Conservation (phyloP, 1,139 yeast genomes). For the Suhomyces bolitotheri region DNA sequence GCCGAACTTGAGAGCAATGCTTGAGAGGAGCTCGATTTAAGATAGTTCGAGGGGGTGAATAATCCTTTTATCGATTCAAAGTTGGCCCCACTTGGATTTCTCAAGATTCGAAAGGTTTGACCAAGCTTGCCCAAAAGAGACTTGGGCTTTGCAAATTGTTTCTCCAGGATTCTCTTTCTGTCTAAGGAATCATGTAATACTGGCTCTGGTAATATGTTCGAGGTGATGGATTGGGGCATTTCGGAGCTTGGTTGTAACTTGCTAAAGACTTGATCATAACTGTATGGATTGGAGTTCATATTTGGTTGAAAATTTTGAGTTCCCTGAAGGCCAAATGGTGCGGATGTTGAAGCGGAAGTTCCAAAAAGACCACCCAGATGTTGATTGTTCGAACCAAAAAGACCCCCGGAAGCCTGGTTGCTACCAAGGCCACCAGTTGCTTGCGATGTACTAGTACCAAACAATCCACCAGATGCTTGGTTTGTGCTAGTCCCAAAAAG, state of each 20-base stretch:
- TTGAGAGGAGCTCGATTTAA: constrained; percentile 16
- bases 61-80: constrained; percentile 25
- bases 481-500: too few relatives aligned
- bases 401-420: constrained; percentile 11
- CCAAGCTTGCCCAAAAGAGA: constrained; percentile 40
- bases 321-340: constrained; percentile 1
- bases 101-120: constrained; percentile 38
- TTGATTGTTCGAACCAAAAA: constrained; percentile 15
- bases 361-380: constrained; percentile 14
- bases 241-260: constrained; percentile 16
- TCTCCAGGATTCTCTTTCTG: constrained; percentile 21
- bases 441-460: too few relatives aligned
- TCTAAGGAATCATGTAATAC: constrained; percentile 16
- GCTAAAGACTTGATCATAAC: constrained; percentile 25
- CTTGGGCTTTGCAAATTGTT: constrained; percentile 14
- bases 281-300: constrained; percentile 27
- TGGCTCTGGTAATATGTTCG: constrained; percentile 24
- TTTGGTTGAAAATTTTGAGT: constrained; percentile 5
- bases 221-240: constrained; percentile 46
- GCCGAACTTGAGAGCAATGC: constrained; percentile 2
- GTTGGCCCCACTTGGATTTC: constrained; percentile 18
- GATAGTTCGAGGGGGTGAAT: constrained; percentile 26
- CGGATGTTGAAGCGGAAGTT: background rate
- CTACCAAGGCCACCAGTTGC: background rate
- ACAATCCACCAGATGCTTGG: constrained; percentile 14